A percentile compares a stretch with the other conserved stretches of the same genome.
These are phyloP conservation scores for Suillus sp. DNA, from an alignment of 768 basidiomycete genomes.

Conservation along the genomic window DNA sequence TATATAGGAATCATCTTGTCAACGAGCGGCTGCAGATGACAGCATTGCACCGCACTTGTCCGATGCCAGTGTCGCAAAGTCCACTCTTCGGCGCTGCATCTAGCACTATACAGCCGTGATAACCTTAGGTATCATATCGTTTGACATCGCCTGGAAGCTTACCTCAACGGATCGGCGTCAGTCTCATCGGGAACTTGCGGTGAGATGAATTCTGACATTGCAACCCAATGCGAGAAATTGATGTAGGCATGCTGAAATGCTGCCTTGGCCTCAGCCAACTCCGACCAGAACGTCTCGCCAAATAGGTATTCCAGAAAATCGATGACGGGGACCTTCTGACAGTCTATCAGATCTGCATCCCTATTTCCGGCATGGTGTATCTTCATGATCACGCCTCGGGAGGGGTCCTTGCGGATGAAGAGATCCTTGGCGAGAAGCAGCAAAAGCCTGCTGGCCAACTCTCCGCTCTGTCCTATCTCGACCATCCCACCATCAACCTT, in stretches of 20 bases:
- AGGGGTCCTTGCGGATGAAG: conserved; percentile 4
- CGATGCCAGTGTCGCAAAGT: conserved; percentile 19
- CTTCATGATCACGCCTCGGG: neutral
- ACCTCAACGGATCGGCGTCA: neutral
- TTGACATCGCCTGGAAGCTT: neutral
- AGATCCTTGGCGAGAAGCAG: conserved; percentile 16
- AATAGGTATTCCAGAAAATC: conserved; percentile 21
- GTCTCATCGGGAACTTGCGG: neutral
- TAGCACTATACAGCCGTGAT: neutral
- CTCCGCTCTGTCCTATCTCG: conserved; percentile 11
- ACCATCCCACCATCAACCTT: conserved; percentile 16
- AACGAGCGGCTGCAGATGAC: conserved; percentile 15
- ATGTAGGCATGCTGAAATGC: conserved; percentile 16
- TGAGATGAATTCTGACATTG: conserved; percentile 16
- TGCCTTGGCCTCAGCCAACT: conserved; percentile 5
- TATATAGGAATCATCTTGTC: conserved; percentile 15
- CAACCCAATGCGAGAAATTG: conserved; percentile 19
- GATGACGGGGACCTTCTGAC: conserved; percentile 16
- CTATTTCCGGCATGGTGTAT: neutral
- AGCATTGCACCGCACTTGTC: conserved; percentile 23
- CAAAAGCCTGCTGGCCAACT: conserved; percentile 16
- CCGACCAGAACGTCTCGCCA: conserved; percentile 9
- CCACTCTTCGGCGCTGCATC: conserved; percentile 8
- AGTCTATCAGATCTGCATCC: conserved; percentile 14
- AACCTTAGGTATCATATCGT: neutral